Evolutionary conservation across 164 flowering plant genomes (phyloP).

Genomic region (Vitis labrusca): DNA sequence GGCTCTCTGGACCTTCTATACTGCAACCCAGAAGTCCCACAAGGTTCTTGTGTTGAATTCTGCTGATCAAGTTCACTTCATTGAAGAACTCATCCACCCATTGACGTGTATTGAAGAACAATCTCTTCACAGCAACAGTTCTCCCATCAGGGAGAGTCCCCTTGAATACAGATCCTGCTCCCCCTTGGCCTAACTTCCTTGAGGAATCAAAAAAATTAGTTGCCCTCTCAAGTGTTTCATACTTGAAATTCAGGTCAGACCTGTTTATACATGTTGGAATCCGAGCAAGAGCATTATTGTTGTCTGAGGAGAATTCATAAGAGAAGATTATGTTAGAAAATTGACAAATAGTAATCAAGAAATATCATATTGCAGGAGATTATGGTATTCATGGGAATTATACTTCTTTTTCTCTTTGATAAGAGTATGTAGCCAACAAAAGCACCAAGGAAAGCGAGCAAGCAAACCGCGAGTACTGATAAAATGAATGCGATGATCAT

Average conservation of each 20-base stretch:
- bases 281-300: background rate
- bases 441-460: slow-evolving; percentile 17
- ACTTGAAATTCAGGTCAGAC: slow-evolving; percentile 23
- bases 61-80: slow-evolving; percentile 54
- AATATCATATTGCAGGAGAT: background rate
- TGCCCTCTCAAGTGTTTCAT: slow-evolving; percentile 34
- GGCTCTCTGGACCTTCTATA: slow-evolving; percentile 59
- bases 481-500: background rate
- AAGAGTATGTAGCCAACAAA: slow-evolving; percentile 13
- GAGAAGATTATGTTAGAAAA: background rate
- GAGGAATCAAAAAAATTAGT: slow-evolving; percentile 23
- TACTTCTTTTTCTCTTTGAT: slow-evolving; percentile 21
- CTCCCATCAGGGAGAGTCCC: slow-evolving; percentile 51
- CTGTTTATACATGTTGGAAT: slow-evolving; percentile 3
- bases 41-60: slow-evolving; percentile 51
- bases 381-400: background rate
- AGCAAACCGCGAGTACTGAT: background rate
- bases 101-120: slow-evolving; percentile 44
- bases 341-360: background rate
- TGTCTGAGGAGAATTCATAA: background rate
- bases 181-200: slow-evolving; percentile 40
- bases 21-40: slow-evolving; percentile 56
- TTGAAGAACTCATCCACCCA: slow-evolving; percentile 62
- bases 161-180: slow-evolving; percentile 39
- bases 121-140: slow-evolving; percentile 49